phyloP scores from a whole-genome alignment of 108 stramenopile species.

The Licmophora abbreviata region DNA sequence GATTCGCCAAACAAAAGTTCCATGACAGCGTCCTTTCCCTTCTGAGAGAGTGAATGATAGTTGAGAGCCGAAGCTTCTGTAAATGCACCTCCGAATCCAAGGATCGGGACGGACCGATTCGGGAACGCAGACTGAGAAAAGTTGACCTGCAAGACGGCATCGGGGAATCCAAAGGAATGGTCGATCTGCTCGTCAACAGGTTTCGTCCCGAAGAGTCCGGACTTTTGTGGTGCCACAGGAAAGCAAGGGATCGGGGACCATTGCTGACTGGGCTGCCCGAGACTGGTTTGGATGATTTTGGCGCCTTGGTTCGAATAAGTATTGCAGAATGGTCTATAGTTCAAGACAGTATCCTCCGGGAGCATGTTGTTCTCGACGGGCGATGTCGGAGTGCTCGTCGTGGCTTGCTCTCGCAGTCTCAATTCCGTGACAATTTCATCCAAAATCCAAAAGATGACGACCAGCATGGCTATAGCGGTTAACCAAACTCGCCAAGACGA shows the following conservation, averaged over 20 bases:
- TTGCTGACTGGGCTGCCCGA: conserved; percentile 48
- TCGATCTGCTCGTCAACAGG: too few relatives aligned
- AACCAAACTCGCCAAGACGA: too few relatives aligned
- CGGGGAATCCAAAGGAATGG: conserved; percentile 35
- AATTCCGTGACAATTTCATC: too few relatives aligned
- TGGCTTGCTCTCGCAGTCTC: too few relatives aligned
- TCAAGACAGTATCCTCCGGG: too few relatives aligned
- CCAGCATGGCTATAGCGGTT: too few relatives aligned
- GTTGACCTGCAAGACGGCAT: conserved; percentile 47
- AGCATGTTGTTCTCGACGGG: too few relatives aligned
- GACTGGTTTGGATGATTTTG: conserved; percentile 41
- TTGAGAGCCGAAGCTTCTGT: conserved; percentile 91
- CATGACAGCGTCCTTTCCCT: conserved; percentile 65
- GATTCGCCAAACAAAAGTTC: conserved; percentile 82
- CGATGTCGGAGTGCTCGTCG: too few relatives aligned
- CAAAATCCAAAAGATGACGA: too few relatives aligned
- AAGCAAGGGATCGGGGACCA: conserved; percentile 61
- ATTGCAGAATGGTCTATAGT: conserved; percentile 26
- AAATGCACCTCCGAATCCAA: conserved; percentile 96
- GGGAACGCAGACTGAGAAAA: conserved; percentile 33
- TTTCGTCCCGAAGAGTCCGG: conserved; percentile 6
- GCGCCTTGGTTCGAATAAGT: conserved; percentile 7
- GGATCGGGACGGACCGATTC: conserved; percentile 45
- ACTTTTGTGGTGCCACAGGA: conserved; percentile 9
- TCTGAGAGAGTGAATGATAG: conserved; percentile 57